Conservation (phyloP, 202 grass and related monocot species). For the Schoenoplectus triqueter region DNA sequence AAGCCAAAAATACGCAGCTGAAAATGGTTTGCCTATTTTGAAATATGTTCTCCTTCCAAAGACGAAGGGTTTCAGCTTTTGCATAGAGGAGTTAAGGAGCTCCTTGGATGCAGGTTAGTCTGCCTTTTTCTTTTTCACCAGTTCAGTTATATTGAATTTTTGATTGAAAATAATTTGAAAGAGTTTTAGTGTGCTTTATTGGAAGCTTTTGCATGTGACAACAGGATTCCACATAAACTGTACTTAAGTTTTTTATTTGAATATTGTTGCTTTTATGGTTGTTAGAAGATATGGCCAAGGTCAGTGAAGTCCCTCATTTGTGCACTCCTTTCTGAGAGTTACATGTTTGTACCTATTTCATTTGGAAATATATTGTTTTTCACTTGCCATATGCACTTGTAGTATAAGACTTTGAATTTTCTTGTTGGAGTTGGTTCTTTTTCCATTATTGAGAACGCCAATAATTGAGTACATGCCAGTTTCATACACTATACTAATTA, state of each 20-base stretch:
- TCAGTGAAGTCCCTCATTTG: conserved; percentile 1
- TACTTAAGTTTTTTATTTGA: neutral
- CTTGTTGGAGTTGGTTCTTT: neutral
- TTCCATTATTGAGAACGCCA: neutral
- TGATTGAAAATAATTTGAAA: neutral
- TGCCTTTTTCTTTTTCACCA: neutral
- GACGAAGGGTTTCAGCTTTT: conserved; percentile 73
- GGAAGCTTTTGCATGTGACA: neutral
- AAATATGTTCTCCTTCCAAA: conserved; percentile 84
- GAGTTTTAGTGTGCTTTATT: neutral
- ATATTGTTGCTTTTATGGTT: conserved; percentile 8
- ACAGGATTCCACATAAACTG: neutral
- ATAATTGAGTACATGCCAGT: neutral
- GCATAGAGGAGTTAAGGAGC: conserved; percentile 66
- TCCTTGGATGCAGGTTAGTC: conserved; percentile 85
- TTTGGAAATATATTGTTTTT: too few relatives aligned
- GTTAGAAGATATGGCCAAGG: neutral
- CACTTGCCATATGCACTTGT: too few relatives aligned
- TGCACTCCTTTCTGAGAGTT: neutral
- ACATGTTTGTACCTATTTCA: too few relatives aligned
- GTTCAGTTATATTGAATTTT: neutral
- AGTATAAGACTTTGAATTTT: neutral
- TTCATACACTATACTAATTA: neutral
- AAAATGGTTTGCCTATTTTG: conserved; percentile 74
- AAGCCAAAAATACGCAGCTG: conserved; percentile 70